Evolutionary conservation across 2,329 filamentous ascomycete species (phyloP).

Genomic region (Sporothrix globosa): DNA sequence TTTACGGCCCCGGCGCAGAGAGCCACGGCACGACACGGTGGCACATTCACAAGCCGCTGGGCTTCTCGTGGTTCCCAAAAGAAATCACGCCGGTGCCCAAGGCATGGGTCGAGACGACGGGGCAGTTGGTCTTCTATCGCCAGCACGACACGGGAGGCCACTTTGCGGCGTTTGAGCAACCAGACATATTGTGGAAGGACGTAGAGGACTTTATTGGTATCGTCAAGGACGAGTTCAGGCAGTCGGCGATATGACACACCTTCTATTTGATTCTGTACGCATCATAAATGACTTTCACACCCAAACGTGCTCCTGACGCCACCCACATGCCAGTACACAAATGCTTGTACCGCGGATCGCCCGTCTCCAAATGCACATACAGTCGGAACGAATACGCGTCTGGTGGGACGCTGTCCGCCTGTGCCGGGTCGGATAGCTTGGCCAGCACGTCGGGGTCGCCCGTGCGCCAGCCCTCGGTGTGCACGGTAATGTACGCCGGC

Average conservation of each 20-base stretch:
- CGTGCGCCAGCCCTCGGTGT: conserved; percentile 18
- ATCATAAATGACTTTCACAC: background rate
- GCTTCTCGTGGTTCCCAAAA: background rate
- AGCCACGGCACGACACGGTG: background rate
- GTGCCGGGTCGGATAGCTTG: conserved; percentile 6
- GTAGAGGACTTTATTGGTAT: conserved; percentile 14
- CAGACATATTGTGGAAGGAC: conserved; percentile 1
- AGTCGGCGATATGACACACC: background rate
- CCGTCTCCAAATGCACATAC: background rate
- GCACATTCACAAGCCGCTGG: conserved; percentile 8
- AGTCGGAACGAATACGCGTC: background rate
- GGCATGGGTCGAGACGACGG: conserved; percentile 10
- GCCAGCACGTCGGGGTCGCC: conserved; percentile 2
- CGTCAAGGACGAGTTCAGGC: background rate
- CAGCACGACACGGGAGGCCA: background rate
- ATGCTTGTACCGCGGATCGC: background rate
- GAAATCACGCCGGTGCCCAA: conserved; percentile 10
- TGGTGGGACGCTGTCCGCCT: background rate
- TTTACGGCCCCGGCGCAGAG: background rate
- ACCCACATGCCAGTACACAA: conserved; percentile 7
- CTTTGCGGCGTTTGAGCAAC: conserved; percentile 5
- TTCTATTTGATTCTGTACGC: background rate
- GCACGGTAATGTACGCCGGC: conserved; percentile 19
- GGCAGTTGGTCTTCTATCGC: background rate
- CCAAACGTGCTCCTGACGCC: background rate